Conservation (phyloP, 306 rosid genomes). For the Vigna hirtella region DNA sequence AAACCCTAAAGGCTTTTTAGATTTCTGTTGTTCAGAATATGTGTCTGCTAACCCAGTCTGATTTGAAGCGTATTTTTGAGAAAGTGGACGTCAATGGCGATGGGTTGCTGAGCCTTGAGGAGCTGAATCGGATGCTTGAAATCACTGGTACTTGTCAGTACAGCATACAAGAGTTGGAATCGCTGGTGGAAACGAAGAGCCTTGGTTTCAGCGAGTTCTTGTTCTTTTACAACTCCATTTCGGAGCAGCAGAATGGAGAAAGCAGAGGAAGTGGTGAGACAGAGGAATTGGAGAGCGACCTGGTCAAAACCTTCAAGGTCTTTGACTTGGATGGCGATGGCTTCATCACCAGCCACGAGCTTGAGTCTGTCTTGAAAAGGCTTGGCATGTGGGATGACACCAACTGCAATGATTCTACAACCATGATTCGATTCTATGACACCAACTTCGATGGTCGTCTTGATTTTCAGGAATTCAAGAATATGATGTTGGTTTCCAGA, state of each 20-base stretch:
- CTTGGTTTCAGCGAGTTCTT: slow-evolving; percentile 67
- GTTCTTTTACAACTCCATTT: slow-evolving; percentile 66
- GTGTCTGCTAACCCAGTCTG: slow-evolving; percentile 54
- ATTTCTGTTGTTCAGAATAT: slow-evolving; percentile 27
- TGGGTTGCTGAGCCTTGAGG: slow-evolving; percentile 68
- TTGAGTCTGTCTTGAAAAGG: slow-evolving; percentile 62
- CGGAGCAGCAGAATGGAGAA: slow-evolving; percentile 41
- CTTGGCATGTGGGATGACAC: slow-evolving; percentile 68
- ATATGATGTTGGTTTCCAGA: slow-evolving; percentile 70
- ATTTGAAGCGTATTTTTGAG: slow-evolving; percentile 73
- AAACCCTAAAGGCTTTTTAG: background rate
- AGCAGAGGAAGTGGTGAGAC: background rate
- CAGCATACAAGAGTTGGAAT: slow-evolving; percentile 59
- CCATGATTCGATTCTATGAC: slow-evolving; percentile 71
- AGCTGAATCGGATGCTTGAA: slow-evolving; percentile 60
- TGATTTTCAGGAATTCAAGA: slow-evolving; percentile 88
- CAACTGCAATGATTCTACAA: slow-evolving; percentile 52
- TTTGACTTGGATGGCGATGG: slow-evolving; percentile 85
- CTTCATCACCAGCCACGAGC: slow-evolving; percentile 71
- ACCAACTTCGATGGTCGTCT: slow-evolving; percentile 74
- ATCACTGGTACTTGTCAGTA: slow-evolving; percentile 43
- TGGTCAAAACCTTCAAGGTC: slow-evolving; percentile 72
- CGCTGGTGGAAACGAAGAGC: slow-evolving; percentile 53
- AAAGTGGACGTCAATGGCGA: slow-evolving; percentile 71
- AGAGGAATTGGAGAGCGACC: slow-evolving; percentile 58